Conservation (phyloP, 2,329 filamentous ascomycete species). For the Scedosporium aurantiacum region DNA sequence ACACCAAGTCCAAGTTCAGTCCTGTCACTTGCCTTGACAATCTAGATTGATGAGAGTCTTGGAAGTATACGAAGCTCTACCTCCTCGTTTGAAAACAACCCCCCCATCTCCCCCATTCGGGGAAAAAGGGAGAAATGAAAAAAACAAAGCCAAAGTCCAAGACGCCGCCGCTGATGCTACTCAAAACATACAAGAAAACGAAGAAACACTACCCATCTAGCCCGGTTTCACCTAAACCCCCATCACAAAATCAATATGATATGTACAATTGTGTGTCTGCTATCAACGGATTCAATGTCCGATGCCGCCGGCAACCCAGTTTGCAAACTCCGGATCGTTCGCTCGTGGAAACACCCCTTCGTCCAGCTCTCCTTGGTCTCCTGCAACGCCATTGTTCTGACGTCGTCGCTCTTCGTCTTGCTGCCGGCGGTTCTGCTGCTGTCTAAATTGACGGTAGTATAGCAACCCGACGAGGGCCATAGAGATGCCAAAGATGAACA, state of each 20-base stretch:
- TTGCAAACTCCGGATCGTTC: slow-evolving; percentile 54
- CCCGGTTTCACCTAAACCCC: neutral
- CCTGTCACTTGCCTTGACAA: too few relatives aligned
- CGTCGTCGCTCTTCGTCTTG: neutral
- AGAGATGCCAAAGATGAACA: slow-evolving; percentile 71
- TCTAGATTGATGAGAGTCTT: too few relatives aligned
- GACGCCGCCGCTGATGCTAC: slow-evolving; percentile 1
- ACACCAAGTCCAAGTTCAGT: too few relatives aligned
- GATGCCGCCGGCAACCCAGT: slow-evolving; percentile 54
- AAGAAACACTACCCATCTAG: slow-evolving; percentile 1
- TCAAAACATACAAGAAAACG: neutral
- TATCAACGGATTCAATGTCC: slow-evolving; percentile 33
- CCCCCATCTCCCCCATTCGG: neutral
- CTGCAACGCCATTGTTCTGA: slow-evolving; percentile 7
- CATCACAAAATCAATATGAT: neutral
- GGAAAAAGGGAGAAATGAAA: neutral
- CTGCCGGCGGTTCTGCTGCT: slow-evolving; percentile 36
- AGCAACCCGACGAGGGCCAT: slow-evolving; percentile 65
- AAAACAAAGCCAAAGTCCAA: neutral
- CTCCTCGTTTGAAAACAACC: neutral
- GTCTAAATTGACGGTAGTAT: slow-evolving; percentile 66
- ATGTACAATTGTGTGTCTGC: neutral
- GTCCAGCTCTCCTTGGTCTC: slow-evolving; percentile 10
- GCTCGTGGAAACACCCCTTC: slow-evolving; percentile 36
- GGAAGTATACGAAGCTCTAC: neutral